phyloP scores from a whole-genome alignment of 352 stramenopile genomes.

The Plasmopara muralis region DNA sequence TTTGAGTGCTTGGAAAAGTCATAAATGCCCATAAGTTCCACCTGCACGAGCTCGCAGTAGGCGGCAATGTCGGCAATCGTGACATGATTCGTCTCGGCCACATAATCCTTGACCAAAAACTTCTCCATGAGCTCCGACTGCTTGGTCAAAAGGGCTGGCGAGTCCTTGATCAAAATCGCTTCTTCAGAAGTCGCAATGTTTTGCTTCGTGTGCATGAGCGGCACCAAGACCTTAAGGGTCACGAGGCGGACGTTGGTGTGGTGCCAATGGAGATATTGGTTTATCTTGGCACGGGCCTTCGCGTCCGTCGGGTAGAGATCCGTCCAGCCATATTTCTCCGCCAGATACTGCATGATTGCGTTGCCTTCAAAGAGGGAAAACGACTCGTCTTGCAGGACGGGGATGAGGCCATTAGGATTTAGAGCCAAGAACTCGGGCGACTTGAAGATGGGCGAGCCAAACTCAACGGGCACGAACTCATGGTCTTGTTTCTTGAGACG shows the following conservation, averaged over 20 bases:
- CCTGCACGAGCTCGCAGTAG: slow-evolving; percentile 36
- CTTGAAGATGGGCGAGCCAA: slow-evolving; percentile 24
- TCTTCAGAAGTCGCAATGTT: slow-evolving; percentile 16
- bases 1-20: slow-evolving; percentile 34
- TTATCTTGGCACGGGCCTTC: slow-evolving; percentile 44
- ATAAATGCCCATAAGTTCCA: slow-evolving; percentile 32
- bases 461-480: slow-evolving; percentile 21
- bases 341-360: slow-evolving; percentile 48
- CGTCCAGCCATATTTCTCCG: slow-evolving; percentile 38
- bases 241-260: slow-evolving; percentile 48
- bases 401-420: slow-evolving; percentile 33
- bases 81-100: slow-evolving; percentile 19
- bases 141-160: slow-evolving; percentile 18
- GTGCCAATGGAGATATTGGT: slow-evolving; percentile 68
- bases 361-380: slow-evolving; percentile 34
- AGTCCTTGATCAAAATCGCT: slow-evolving; percentile 10
- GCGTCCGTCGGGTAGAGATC: slow-evolving; percentile 43
- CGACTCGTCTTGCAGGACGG: slow-evolving; percentile 29
- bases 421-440: slow-evolving; percentile 26
- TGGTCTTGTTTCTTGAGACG: slow-evolving; percentile 33
- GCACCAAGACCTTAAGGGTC: slow-evolving; percentile 36
- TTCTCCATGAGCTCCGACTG: slow-evolving; percentile 34
- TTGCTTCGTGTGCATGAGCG: slow-evolving; percentile 21
- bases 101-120: slow-evolving; percentile 29
- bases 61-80: slow-evolving; percentile 29